These are phyloP conservation scores for Licmophora abbreviata DNA, from an alignment of 108 stramenopile genomes.

Conservation along the genomic window DNA sequence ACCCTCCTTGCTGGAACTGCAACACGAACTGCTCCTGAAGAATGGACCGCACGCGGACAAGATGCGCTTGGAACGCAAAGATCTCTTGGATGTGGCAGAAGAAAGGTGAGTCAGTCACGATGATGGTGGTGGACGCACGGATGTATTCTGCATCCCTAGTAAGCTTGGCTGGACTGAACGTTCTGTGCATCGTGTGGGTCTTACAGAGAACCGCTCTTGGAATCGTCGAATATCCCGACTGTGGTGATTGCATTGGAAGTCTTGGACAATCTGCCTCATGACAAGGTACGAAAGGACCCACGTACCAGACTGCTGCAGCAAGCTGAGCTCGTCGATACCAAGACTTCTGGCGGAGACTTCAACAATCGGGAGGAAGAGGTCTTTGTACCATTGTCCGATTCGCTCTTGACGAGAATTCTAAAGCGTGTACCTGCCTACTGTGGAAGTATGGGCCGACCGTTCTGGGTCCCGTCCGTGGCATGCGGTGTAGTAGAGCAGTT, in stretches of 20 bases:
- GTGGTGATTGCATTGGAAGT: slow-evolving; percentile 62
- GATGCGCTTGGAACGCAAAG: slow-evolving; percentile 41
- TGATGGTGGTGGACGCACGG: no score
- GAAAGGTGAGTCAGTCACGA: slow-evolving; percentile 27
- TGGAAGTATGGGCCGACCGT: slow-evolving; percentile 8
- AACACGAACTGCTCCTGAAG: slow-evolving; percentile 26
- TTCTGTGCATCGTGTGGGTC: slow-evolving; percentile 1
- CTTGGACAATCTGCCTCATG: slow-evolving; percentile 82
- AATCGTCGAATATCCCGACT: slow-evolving; percentile 43
- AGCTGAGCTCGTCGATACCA: slow-evolving; percentile 27
- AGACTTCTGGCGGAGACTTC: background rate
- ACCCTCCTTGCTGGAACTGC: slow-evolving; percentile 56
- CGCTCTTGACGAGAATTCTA: slow-evolving; percentile 42
- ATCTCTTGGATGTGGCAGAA: slow-evolving; percentile 72
- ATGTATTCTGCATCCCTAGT: background rate
- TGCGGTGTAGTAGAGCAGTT: slow-evolving; percentile 46
- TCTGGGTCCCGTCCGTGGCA: slow-evolving; percentile 74
- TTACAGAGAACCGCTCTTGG: slow-evolving; percentile 22
- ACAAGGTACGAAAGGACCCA: slow-evolving; percentile 45
- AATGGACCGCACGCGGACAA: slow-evolving; percentile 36
- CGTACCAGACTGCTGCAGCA: slow-evolving; percentile 43
- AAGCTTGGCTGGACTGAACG: slow-evolving; percentile 1
- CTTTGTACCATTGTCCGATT: slow-evolving; percentile 56
- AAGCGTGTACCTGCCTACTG: slow-evolving; percentile 23
- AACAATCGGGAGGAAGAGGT: slow-evolving; percentile 20